Evolutionary conservation across 768 basidiomycete species (phyloP).

Genomic region (Tricholoma bakamatsutake): DNA sequence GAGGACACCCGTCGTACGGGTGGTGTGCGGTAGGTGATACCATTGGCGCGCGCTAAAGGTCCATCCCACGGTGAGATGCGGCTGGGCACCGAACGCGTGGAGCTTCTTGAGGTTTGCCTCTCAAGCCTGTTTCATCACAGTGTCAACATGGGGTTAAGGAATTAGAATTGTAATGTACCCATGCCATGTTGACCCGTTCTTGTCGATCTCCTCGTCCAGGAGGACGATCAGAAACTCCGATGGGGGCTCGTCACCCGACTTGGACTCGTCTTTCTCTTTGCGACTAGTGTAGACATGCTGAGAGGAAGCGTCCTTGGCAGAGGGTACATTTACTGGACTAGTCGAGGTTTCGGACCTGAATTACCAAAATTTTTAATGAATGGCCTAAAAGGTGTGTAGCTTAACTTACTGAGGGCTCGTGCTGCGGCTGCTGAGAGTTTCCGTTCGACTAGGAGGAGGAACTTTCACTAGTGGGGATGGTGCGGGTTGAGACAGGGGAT

Average conservation of each 20-base stretch:
- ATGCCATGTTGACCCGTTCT: conserved; percentile 34
- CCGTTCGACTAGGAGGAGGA: background rate
- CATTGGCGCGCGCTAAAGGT: conserved; percentile 29
- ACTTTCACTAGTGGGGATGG: background rate
- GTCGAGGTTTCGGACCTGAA: conserved; percentile 11
- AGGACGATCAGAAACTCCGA: conserved; percentile 33
- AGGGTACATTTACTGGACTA: conserved; percentile 7
- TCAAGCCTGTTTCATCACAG: conserved; percentile 22
- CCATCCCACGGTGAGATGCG: conserved; percentile 37
- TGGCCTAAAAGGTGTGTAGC: background rate
- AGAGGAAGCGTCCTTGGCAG: conserved; percentile 9
- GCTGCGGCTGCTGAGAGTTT: background rate
- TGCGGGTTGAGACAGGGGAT: background rate
- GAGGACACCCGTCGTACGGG: conserved; percentile 2
- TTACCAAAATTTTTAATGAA: background rate
- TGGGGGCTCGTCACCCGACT: conserved; percentile 11
- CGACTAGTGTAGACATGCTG: conserved; percentile 11
- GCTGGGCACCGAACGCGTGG: conserved; percentile 18
- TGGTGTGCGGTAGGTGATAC: conserved; percentile 13
- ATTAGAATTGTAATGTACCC: conserved; percentile 24
- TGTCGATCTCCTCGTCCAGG: conserved; percentile 29
- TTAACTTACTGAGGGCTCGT: background rate
- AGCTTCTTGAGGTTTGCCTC: conserved; percentile 23
- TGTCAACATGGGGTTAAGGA: background rate
- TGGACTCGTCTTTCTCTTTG: background rate